These are phyloP conservation scores for Hypsizygus ulmarius DNA, from an alignment of 1,284 basidiomycete species.

Conservation along the genomic window DNA sequence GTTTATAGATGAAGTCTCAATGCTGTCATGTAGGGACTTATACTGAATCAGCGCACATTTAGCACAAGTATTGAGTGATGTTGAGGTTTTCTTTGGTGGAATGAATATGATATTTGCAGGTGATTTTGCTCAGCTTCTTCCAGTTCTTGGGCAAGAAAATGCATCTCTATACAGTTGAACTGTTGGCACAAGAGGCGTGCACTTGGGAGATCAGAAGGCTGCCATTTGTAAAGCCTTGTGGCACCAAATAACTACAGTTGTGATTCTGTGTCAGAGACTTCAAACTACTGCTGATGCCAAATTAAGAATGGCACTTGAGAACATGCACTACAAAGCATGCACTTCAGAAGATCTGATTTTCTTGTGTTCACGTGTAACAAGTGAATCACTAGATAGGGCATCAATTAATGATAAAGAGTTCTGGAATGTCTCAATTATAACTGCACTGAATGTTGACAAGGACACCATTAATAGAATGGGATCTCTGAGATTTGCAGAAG, in stretches of 20 bases:
- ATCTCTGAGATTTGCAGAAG: constrained; percentile 24
- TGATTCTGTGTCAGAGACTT: constrained; percentile 32
- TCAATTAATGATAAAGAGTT: constrained; percentile 22
- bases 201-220: not conserved
- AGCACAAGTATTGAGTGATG: constrained; percentile 9
- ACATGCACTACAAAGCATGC: constrained; percentile 36
- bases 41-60: constrained; percentile 22
- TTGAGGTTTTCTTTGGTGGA: constrained; percentile 23
- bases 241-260: constrained; percentile 34
- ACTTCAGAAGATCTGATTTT: constrained; percentile 32
- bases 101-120: constrained; percentile 26
- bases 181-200: constrained; percentile 27
- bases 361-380: constrained; percentile 23
- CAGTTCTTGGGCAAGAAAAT: constrained; percentile 12
- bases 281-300: constrained; percentile 23
- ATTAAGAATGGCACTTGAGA: constrained; percentile 30
- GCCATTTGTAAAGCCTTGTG: constrained; percentile 14
- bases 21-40: constrained; percentile 27
- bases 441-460: constrained; percentile 27
- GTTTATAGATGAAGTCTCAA: constrained; percentile 34
- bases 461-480: constrained; percentile 21
- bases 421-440: constrained; percentile 32
- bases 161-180: constrained; percentile 21
- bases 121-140: constrained; percentile 21
- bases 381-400: constrained; percentile 1